A percentile compares a stretch with the other conserved stretches of the same genome.
These are phyloP conservation scores for Cornus kousa DNA, from an alignment of 148 eudicot genomes.

Conservation along the genomic window DNA sequence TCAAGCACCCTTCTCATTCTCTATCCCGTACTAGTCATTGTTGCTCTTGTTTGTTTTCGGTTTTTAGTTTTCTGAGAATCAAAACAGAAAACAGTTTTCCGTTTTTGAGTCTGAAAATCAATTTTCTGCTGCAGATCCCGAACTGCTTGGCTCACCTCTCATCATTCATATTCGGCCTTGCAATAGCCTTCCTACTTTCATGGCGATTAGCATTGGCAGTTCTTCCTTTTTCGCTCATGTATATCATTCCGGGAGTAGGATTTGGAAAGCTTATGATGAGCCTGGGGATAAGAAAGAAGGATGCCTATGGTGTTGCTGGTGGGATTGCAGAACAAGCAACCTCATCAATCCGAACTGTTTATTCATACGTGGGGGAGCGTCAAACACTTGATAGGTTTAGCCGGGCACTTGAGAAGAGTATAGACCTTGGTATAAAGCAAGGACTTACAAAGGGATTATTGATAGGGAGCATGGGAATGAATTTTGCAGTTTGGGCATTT, in stretches of 20 bases:
- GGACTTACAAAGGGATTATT: constrained; percentile 39
- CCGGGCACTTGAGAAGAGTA: constrained; percentile 27
- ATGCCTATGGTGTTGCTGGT: constrained; percentile 42
- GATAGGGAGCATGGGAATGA: constrained; percentile 49
- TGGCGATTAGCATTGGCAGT: constrained; percentile 42
- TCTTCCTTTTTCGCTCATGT: constrained; percentile 32
- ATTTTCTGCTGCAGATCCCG: constrained; percentile 29
- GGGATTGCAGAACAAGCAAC: constrained; percentile 44
- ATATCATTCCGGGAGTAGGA: constrained; percentile 33
- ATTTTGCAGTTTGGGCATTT: constrained; percentile 37
- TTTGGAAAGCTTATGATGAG: constrained; percentile 36
- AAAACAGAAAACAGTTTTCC: too few relatives aligned
- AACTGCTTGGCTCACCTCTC: constrained; percentile 30
- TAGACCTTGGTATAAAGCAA: constrained; percentile 35
- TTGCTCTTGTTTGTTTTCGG: not conserved
- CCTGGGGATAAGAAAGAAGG: constrained; percentile 28
- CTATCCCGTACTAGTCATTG: not conserved
- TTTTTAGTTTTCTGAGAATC: too few relatives aligned
- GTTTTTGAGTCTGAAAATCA: too few relatives aligned
- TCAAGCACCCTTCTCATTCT: not conserved
- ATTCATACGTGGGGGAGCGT: constrained; percentile 45
- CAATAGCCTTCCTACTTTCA: constrained; percentile 38
- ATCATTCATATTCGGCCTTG: constrained; percentile 20
- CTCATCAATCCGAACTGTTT: constrained; percentile 46
- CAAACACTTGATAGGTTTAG: constrained; percentile 38